Evolutionary conservation across 768 basidiomycete species (phyloP).

Genomic region (Termitomyces titanicus): DNA sequence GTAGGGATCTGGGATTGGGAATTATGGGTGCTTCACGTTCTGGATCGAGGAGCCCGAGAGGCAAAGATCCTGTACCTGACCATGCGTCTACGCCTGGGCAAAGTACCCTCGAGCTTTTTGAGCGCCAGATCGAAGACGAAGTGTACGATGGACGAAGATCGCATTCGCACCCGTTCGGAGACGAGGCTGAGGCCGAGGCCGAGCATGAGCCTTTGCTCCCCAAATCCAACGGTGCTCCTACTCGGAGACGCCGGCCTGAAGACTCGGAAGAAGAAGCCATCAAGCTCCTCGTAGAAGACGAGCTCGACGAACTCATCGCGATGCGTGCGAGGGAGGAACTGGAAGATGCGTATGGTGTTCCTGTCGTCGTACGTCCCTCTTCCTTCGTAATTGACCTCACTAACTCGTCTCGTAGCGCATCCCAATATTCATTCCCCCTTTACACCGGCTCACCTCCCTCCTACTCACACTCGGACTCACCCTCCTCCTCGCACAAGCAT

Average conservation of each 20-base stretch:
- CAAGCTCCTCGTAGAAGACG: constrained; percentile 50
- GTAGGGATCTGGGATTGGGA: not conserved
- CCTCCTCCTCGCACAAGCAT: constrained; percentile 57
- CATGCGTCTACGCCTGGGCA: not conserved
- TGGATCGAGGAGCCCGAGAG: not conserved
- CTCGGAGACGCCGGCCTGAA: too few relatives aligned
- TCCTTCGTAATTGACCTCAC: not conserved
- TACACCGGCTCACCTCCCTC: constrained; percentile 74
- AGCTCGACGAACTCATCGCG: constrained; percentile 61
- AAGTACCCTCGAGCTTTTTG: constrained; percentile 13
- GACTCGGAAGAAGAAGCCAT: constrained; percentile 19
- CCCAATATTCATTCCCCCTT: constrained; percentile 72
- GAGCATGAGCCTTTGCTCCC: too few relatives aligned
- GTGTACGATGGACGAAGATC: constrained; percentile 4
- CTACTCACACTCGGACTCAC: constrained; percentile 66
- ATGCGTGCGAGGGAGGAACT: constrained; percentile 70
- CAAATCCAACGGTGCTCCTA: too few relatives aligned
- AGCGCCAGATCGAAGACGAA: constrained; percentile 15
- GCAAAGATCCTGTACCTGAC: not conserved
- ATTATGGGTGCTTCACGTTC: not conserved
- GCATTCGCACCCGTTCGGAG: not conserved
- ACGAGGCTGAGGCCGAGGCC: constrained; percentile 3
- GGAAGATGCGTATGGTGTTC: constrained; percentile 77
- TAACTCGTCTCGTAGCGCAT: constrained; percentile 46
- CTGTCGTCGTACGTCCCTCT: constrained; percentile 59